Conservation (phyloP, 768 basidiomycete species). For the Chiua virens region DNA sequence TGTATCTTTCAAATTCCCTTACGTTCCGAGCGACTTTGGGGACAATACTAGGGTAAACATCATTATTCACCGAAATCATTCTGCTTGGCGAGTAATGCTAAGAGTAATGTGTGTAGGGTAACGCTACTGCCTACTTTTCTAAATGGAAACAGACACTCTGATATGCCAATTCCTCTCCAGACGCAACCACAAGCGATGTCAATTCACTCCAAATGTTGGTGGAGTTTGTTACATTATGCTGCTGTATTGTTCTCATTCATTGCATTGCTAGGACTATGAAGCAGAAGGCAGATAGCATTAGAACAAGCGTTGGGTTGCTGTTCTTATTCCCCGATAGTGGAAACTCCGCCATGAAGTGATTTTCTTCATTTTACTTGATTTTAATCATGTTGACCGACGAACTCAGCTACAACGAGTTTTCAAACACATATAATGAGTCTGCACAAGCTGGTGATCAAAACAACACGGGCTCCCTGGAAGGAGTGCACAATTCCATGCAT, state of each 20-base stretch:
- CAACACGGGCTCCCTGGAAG: slow-evolving; percentile 21
- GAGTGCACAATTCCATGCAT: slow-evolving; percentile 21
- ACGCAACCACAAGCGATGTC: slow-evolving; percentile 11
- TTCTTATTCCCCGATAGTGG: slow-evolving; percentile 18
- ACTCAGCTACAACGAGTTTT: slow-evolving; percentile 30
- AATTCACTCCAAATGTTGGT: slow-evolving; percentile 16
- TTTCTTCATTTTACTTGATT: not conserved
- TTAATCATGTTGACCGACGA: not conserved
- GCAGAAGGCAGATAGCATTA: slow-evolving; percentile 5
- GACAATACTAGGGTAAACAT: slow-evolving; percentile 11
- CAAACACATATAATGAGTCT: slow-evolving; percentile 25
- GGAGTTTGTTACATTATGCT: not conserved
- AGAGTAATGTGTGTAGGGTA: slow-evolving; percentile 1
- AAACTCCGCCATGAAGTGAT: slow-evolving; percentile 13
- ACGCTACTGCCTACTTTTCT: slow-evolving; percentile 15
- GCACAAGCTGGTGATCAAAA: slow-evolving; percentile 7
- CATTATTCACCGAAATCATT: not conserved
- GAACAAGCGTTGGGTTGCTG: slow-evolving; percentile 18
- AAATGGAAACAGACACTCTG: slow-evolving; percentile 22
- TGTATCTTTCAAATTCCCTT: slow-evolving; percentile 11
- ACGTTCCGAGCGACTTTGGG: slow-evolving; percentile 20
- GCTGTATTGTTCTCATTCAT: not conserved
- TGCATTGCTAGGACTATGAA: slow-evolving; percentile 15
- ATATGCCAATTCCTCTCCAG: slow-evolving; percentile 12
- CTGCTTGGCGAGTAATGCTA: not conserved